phyloP scores from a whole-genome alignment of 2,329 filamentous ascomycete genomes.

The Beauveria pseudobassiana region DNA sequence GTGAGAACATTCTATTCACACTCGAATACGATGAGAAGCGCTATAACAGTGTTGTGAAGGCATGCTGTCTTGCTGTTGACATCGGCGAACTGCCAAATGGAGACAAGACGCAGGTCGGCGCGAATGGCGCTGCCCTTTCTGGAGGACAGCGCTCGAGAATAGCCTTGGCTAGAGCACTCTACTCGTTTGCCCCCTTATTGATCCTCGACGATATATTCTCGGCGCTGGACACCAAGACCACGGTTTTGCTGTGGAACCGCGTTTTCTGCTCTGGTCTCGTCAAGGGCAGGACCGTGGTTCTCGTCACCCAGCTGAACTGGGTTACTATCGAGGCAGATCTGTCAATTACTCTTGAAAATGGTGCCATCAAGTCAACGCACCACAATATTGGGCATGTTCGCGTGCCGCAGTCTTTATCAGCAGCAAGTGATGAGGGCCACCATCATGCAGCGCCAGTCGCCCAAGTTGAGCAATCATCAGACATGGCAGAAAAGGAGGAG shows the following conservation, averaged over 20 bases:
- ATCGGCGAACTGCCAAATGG: slow-evolving; percentile 41
- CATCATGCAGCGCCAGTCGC: not conserved
- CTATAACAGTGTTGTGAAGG: slow-evolving; percentile 49
- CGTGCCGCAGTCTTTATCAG: slow-evolving; percentile 31
- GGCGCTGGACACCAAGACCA: slow-evolving; percentile 52
- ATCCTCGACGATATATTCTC: slow-evolving; percentile 54
- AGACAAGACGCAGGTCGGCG: slow-evolving; percentile 45
- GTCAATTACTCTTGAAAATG: slow-evolving; percentile 37
- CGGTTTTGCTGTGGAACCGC: slow-evolving; percentile 47
- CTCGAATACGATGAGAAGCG: slow-evolving; percentile 40
- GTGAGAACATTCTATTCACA: slow-evolving; percentile 48
- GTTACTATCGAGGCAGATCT: slow-evolving; percentile 43
- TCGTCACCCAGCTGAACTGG: slow-evolving; percentile 51
- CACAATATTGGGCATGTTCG: slow-evolving; percentile 39
- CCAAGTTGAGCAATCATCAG: not conserved
- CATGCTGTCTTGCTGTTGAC: slow-evolving; percentile 46
- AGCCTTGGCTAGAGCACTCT: slow-evolving; percentile 48
- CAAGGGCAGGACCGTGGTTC: slow-evolving; percentile 44
- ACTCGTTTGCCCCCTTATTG: slow-evolving; percentile 46
- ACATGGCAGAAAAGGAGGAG: not conserved
- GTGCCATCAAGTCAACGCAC: slow-evolving; percentile 32
- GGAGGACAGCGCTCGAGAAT: slow-evolving; percentile 51
- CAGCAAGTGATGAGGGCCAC: not conserved
- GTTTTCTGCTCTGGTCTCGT: slow-evolving; percentile 51
- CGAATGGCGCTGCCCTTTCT: slow-evolving; percentile 47